Evolutionary conservation across 495 filamentous ascomycete species (phyloP), one percentile per base, ranked within the genome.

Genomic region (Penicillium cataractarum): DNA sequence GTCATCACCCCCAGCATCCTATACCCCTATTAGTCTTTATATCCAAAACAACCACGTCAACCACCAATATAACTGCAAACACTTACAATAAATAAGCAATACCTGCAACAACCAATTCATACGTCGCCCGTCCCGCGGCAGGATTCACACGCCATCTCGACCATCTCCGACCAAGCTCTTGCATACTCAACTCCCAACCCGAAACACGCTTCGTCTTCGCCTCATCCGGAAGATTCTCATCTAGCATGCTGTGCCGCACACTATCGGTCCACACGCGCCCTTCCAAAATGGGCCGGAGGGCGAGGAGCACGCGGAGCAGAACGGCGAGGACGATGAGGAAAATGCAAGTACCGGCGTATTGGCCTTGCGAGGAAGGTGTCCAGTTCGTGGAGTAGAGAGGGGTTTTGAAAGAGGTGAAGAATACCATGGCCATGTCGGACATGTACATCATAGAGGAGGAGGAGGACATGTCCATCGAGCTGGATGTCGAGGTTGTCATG

Each of bases 1-100:
- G 72, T 74, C 72, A 74, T 74, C 24, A 73, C 68, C 24, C 63
- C 72, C 15, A 74, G 63, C 72, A 74, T 74, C 12, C 71, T 74
- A 46, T 19, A 2, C 8, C 3, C 2, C 8, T 0, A 10, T 58
- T 6, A 55, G 50, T 32, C 8, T 6, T n/a, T 62, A 17, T 32
- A 22, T 39, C 27, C 15, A 22, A 29, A 1, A 17, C 33, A 22
- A 19, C 48, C 52, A 53, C n/a, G n/a, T n/a, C n/a, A 35, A 31
- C 26, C 9, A 9, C 33, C 39, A 19, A 24, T 10, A 12, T 22
- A 48, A 17, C 35, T 35, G 0, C 13, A 24, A 29, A 39, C 48
- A 67, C 65, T 65, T 33, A 72, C 66, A 70, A 63, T 26, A 73
- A 55, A 65, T 74, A 74, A 4, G 63, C 67, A 44, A 73, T 48